Conservation (phyloP, 2,329 filamentous ascomycete genomes). For the Sphaerulina musiva region DNA sequence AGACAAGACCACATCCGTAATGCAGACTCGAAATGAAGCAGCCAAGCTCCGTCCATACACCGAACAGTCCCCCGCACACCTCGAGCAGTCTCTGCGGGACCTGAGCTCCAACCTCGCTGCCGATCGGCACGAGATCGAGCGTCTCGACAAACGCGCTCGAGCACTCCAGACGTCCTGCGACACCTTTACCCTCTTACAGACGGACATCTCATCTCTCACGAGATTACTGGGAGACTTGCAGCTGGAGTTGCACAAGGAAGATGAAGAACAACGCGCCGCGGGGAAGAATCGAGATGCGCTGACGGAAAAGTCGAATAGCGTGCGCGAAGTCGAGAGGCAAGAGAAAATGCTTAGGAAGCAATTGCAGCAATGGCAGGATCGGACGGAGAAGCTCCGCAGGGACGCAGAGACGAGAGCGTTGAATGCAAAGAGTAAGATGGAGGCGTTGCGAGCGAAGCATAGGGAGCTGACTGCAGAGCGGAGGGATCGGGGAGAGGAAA, state of each 20-base stretch:
- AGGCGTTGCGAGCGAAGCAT: conserved; percentile 75
- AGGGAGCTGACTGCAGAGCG: conserved; percentile 76
- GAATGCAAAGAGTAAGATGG: conserved; percentile 80
- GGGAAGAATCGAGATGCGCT: conserved; percentile 78
- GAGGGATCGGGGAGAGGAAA: conserved; percentile 78
- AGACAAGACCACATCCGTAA: conserved; percentile 62
- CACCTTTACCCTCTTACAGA: conserved; percentile 75
- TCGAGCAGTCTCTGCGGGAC: conserved; percentile 76
- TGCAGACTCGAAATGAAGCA: conserved; percentile 74
- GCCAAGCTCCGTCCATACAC: conserved; percentile 88
- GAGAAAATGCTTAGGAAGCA: conserved; percentile 80
- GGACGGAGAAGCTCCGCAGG: conserved; percentile 75
- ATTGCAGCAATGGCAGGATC: conserved; percentile 74
- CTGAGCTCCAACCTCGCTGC: conserved; percentile 68
- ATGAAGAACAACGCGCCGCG: conserved; percentile 78
- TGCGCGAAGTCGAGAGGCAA: conserved; percentile 82
- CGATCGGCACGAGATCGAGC: conserved; percentile 80
- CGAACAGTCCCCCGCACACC: conserved; percentile 73
- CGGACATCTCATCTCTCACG: conserved; percentile 81
- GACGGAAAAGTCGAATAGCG: conserved; percentile 79
- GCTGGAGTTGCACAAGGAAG: conserved; percentile 78
- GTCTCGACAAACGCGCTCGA: conserved; percentile 77
- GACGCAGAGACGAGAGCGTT: conserved; percentile 75
- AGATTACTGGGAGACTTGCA: conserved; percentile 84
- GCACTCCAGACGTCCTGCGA: conserved; percentile 88